Base-by-base conservation (phyloP, 2,329 filamentous ascomycete species). In the Tolypocladium cylindrosporum region DNA sequence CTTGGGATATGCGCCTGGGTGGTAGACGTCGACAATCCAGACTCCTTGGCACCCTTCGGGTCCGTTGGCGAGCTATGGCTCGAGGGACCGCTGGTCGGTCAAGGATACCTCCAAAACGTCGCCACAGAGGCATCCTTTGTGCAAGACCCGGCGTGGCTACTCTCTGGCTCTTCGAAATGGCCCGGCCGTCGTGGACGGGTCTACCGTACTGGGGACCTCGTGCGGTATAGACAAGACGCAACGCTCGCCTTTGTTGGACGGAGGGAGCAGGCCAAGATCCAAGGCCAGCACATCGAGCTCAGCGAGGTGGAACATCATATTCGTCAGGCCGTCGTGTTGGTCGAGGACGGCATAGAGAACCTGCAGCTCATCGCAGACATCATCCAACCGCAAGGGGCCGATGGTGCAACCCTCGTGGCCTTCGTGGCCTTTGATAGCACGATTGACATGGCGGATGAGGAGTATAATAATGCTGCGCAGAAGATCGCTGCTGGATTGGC, bases 231-330 rank as follows among this genome's bases (percentile, higher is more conserved):
- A 45, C 64, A 66, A 1, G 59, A 65, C 37, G 64, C 62, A 2
- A 65, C 64, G 34, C 64, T 80, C 8, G 62, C 70, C 0, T 79
- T 76, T 55, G 64, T 79, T 53, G 79, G 79, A 54, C 72, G 80
- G 52, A 79, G 79, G 62, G 72, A 73, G 0, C 80, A 83, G 64
- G 74, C 83, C 55, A 84, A 83, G 63, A 66, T 84, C 16, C 72
- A 75, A 34, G 84, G 84, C 42, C 82, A 76, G 58, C 67, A 79
- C 54, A 69, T 81, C 58, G 83, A 79, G 65, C 70, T 79, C 0
- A 59, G 54, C 1, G 64, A 64, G 8, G 56, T 66, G 10, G 65
- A 66, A 55, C 58, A 56, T 24, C 53, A 61, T 13, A 39, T 59
- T 34, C 53, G 56, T 31, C 50, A 48, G 16, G 57, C 58, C 3